Base-by-base conservation (phyloP, 345 rosid genomes). In the Bruguiera parviflora region DNA sequence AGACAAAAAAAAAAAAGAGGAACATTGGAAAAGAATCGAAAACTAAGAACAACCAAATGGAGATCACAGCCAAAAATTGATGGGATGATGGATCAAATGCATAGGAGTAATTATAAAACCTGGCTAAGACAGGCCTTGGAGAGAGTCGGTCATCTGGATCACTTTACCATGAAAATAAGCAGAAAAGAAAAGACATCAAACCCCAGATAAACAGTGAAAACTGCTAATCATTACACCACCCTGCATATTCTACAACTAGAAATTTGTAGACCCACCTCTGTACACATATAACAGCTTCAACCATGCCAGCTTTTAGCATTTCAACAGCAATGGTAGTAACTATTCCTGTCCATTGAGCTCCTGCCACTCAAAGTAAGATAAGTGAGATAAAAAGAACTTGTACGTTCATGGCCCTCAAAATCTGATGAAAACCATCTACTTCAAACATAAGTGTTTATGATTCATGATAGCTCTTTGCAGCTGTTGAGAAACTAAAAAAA, bases 341-440 rank as follows among this genome's bases (percentile, higher is more conserved):
- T 69, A 93, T 87, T 24, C 98, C 98, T 3, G 98, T 93, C 98
- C 98, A 93, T 64, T 93, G 98, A 61, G 97, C 98, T 77, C 98
- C 98, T 93, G 78, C 58, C 31, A 39, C 22, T 51, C 51, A 68
- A 64, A 73, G 58, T 61, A 62, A 62, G 67, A 72, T 52, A 53
- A 63, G 66, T 64, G 65, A 69, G 16, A 33, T 55, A 63, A 19
- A 39, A 65, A 60, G 71, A 56, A 68, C 28, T 21, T 37, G 28
- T 53, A 51, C 57, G 67, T 4, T 6, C 5, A 59, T 20, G 8
- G n/a, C 15, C 52, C 58, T 25, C 53, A 47, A 64, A 37, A 25
- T 56, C 22, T 20, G 5, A 24, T 21, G 56, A 68, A 59, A 18
- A 43, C 46, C 18, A 28, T n/a, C 16, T 31, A 35, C n/a, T 13